Evolutionary conservation across 1,139 yeast species (phyloP).

Genomic region (Saccharomyces hybrid): DNA sequence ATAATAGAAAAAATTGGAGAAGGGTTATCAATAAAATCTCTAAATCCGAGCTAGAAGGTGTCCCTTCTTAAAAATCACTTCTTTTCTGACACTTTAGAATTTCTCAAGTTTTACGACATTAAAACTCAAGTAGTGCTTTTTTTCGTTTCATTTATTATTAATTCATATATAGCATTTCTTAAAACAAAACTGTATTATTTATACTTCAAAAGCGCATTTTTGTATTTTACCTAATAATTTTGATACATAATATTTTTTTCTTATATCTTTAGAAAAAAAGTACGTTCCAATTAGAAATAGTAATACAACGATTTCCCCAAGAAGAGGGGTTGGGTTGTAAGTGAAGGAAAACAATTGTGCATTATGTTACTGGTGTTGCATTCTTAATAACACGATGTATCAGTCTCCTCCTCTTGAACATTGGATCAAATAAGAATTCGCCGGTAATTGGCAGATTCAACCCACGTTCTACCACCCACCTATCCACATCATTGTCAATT

Average conservation of each 20-base stretch:
- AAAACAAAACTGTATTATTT: background rate
- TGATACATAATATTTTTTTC: too few relatives aligned
- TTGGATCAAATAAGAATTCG: slow-evolving; percentile 48
- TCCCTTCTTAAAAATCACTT: slow-evolving; percentile 41
- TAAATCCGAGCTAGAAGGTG: slow-evolving; percentile 50
- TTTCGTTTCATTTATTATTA: background rate
- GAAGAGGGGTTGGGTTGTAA: background rate
- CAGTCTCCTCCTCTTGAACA: slow-evolving; percentile 51
- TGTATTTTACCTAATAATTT: background rate
- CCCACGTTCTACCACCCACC: slow-evolving; percentile 49
- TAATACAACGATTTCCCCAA: background rate
- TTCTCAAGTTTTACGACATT: background rate
- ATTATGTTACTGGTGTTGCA: slow-evolving; percentile 39
- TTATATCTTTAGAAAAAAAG: background rate
- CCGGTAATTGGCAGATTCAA: slow-evolving; percentile 45
- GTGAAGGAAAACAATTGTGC: background rate
- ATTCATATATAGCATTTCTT: background rate
- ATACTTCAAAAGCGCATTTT: background rate
- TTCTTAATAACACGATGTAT: slow-evolving; percentile 45
- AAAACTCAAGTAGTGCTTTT: background rate
- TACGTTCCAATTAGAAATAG: background rate
- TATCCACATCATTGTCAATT: slow-evolving; percentile 46
- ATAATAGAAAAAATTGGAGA: slow-evolving; percentile 52
- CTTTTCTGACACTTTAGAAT: background rate
- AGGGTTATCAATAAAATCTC: slow-evolving; percentile 40